Conservation (phyloP, 2,329 filamentous ascomycete species). For the Calonectria fujianensis region DNA sequence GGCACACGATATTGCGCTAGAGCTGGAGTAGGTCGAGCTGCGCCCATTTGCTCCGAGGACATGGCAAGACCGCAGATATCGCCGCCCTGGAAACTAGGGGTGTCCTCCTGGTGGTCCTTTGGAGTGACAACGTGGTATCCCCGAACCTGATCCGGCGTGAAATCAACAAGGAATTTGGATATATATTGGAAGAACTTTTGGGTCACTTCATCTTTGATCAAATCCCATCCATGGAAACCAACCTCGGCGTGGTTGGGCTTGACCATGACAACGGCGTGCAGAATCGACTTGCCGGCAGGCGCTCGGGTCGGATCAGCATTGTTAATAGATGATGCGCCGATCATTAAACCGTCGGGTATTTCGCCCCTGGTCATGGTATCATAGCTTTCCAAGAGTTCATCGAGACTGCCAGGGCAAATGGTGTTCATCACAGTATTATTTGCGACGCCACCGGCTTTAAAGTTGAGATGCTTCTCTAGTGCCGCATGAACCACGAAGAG, state of each 20-base stretch:
- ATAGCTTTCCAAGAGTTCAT: background rate
- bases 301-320: background rate
- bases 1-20: background rate
- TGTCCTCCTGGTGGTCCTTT: conserved; percentile 4
- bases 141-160: background rate
- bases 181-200: background rate
- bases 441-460: background rate
- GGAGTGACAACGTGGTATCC: background rate
- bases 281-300: background rate
- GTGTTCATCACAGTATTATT: background rate
- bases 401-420: background rate
- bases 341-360: background rate
- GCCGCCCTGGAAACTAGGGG: conserved; percentile 2
- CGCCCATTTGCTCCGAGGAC: background rate
- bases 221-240: conserved; percentile 15
- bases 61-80: conserved; percentile 10
- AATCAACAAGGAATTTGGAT: background rate
- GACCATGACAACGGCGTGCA: conserved; percentile 5
- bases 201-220: background rate
- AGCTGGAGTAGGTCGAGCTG: background rate
- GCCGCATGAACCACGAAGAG: conserved; percentile 2
- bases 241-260: background rate
- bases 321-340: background rate
- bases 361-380: background rate
- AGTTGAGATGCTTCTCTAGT: background rate